Evolutionary conservation across 768 basidiomycete species (phyloP).

Genomic region (Kwoniella shandongensis): DNA sequence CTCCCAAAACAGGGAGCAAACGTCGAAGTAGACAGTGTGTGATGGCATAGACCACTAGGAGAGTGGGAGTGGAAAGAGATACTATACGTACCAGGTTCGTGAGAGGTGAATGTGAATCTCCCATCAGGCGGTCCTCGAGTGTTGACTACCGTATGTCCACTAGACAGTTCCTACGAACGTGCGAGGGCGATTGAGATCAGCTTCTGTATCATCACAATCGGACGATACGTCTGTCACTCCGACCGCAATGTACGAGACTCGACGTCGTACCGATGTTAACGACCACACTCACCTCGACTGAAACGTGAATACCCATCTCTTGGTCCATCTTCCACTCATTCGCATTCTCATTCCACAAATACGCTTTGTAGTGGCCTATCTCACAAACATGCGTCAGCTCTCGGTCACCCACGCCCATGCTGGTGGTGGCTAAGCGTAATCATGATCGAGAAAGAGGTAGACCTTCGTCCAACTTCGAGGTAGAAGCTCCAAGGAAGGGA

Average conservation of each 20-base stretch:
- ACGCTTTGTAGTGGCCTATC: slow-evolving; percentile 83
- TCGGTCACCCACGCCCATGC: background rate
- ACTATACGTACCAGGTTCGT: slow-evolving; percentile 62
- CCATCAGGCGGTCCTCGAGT: slow-evolving; percentile 89
- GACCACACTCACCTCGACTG: slow-evolving; percentile 76
- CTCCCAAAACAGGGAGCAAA: background rate
- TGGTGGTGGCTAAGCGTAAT: background rate
- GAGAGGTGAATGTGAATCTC: slow-evolving; percentile 95
- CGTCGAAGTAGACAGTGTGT: too few relatives aligned
- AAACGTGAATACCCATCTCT: slow-evolving; percentile 82
- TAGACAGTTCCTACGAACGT: slow-evolving; percentile 73
- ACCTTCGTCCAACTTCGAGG: background rate
- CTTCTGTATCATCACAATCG: too few relatives aligned
- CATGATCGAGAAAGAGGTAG: background rate
- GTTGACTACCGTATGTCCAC: slow-evolving; percentile 75
- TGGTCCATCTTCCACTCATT: slow-evolving; percentile 70
- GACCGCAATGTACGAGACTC: too few relatives aligned
- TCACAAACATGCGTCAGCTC: background rate
- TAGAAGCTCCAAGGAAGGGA: background rate
- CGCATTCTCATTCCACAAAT: slow-evolving; percentile 79
- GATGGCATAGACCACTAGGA: too few relatives aligned
- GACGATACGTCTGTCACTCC: too few relatives aligned
- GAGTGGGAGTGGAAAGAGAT: too few relatives aligned
- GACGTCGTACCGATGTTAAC: too few relatives aligned
- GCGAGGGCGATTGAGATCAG: too few relatives aligned